A percentile compares a stretch with the other conserved stretches of the same genome.
Evolutionary conservation across 139 green algal species (phyloP).

Genomic region (Ettlia oleoabundans): DNA sequence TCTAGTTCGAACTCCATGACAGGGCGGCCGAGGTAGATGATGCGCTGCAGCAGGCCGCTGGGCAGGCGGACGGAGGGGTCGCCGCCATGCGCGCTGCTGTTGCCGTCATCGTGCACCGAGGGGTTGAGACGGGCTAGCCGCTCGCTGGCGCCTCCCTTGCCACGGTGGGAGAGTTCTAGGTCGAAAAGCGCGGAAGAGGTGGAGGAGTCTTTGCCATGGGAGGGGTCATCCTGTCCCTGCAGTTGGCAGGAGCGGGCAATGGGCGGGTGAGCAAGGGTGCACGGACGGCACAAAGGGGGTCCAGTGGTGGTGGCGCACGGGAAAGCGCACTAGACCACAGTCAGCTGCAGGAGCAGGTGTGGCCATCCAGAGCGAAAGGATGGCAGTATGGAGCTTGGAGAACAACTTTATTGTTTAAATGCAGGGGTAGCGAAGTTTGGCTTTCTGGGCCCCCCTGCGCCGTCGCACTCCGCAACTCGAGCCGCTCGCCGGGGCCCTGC

Average conservation of each 20-base stretch:
- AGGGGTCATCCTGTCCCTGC: slow-evolving; percentile 21
- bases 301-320: too few species aligned
- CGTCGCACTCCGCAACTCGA: too few species aligned
- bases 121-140: slow-evolving; percentile 9
- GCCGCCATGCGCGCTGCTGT: not conserved
- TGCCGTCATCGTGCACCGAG: not conserved
- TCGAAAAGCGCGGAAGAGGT: slow-evolving; percentile 49
- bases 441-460: too few species aligned
- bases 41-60: slow-evolving; percentile 23
- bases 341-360: too few species aligned
- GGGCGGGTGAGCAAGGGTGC: not conserved
- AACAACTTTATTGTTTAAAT: too few species aligned
- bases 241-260: not conserved
- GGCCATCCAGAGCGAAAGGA: too few species aligned
- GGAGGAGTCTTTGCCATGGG: slow-evolving; percentile 39
- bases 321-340: too few species aligned
- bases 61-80: slow-evolving; percentile 22
- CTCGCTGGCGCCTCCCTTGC: not conserved
- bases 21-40: slow-evolving; percentile 45
- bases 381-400: too few species aligned
- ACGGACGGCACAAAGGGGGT: too few species aligned
- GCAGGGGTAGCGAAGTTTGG: too few species aligned
- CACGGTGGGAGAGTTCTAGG: slow-evolving; percentile 37
- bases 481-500: too few species aligned
- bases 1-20: slow-evolving; percentile 48